Evolutionary conservation across 257 asterid genomes (phyloP).

Genomic region (Ehretia macrophylla): DNA sequence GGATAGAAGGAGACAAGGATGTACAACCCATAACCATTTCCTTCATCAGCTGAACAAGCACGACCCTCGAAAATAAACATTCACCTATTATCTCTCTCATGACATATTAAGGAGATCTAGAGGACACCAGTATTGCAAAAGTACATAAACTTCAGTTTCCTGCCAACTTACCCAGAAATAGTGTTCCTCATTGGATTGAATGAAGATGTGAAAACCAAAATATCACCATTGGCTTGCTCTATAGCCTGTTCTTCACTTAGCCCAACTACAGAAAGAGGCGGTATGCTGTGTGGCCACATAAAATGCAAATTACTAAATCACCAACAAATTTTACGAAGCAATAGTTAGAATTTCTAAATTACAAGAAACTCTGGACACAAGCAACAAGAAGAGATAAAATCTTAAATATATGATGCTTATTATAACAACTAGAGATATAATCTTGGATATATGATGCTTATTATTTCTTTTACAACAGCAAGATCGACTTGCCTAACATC

Average conservation of each 20-base stretch:
- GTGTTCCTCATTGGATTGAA: slow-evolving; percentile 99
- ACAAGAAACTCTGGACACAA: no score
- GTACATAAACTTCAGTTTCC: background rate
- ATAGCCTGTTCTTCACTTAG: slow-evolving; percentile 82
- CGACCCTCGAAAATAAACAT: background rate
- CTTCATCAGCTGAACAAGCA: background rate
- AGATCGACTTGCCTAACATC: no score
- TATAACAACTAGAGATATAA: no score
- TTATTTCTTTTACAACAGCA: no score
- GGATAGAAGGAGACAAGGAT: no score
- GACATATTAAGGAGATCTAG: background rate
- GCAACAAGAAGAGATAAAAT: no score
- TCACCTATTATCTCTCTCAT: background rate
- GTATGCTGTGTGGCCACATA: slow-evolving; percentile 56
- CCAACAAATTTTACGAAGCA: background rate
- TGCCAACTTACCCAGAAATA: slow-evolving; percentile 66
- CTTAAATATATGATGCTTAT: no score
- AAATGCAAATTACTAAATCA: slow-evolving; percentile 4
- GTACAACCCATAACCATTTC: background rate
- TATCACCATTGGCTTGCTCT: slow-evolving; percentile 74
- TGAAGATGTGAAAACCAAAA: slow-evolving; percentile 72
- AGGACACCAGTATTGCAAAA: background rate
- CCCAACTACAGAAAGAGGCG: slow-evolving; percentile 93
- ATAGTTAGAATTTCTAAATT: no score
- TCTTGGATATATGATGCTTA: no score